Evolutionary conservation across 352 stramenopile genomes (phyloP).

Genomic region (Phytophthora tubulina): DNA sequence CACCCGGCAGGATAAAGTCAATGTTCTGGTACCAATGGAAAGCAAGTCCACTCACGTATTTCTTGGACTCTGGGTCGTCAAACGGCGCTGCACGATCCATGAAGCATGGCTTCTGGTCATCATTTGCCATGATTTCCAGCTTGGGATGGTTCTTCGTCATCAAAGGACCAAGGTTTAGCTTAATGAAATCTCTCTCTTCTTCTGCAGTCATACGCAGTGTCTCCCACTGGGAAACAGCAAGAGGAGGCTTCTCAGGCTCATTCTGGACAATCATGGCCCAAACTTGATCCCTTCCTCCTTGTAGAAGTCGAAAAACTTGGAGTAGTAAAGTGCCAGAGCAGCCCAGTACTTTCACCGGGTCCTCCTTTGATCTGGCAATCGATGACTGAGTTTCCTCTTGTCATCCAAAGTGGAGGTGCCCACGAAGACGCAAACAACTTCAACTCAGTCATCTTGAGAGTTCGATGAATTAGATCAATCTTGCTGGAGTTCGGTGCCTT

Average conservation of each 20-base stretch:
- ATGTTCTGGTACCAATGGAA: slow-evolving; percentile 88
- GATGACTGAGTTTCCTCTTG: slow-evolving; percentile 56
- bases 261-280: slow-evolving; percentile 36
- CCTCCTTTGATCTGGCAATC: slow-evolving; percentile 62
- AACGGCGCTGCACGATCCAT: slow-evolving; percentile 45
- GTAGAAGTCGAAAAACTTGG: slow-evolving; percentile 27
- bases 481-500: slow-evolving; percentile 23
- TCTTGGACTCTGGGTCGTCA: slow-evolving; percentile 47
- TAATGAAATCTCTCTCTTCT: slow-evolving; percentile 72
- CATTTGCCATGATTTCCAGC: slow-evolving; percentile 82
- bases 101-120: slow-evolving; percentile 82
- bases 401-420: slow-evolving; percentile 89
- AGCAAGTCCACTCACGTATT: slow-evolving; percentile 83
- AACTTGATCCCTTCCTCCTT: slow-evolving; percentile 68
- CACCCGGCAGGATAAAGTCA: slow-evolving; percentile 46
- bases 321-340: slow-evolving; percentile 44
- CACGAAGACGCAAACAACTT: slow-evolving; percentile 3
- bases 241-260: slow-evolving; percentile 61
- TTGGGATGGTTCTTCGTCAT: slow-evolving; percentile 71
- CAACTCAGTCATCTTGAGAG: slow-evolving; percentile 76
- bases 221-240: slow-evolving; percentile 59
- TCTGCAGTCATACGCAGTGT: slow-evolving; percentile 54
- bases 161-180: slow-evolving; percentile 75
- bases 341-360: slow-evolving; percentile 70
- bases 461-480: slow-evolving; percentile 12